Base-by-base conservation (phyloP, 2,329 filamentous ascomycete species). In the Tolypocladium tundrense region DNA sequence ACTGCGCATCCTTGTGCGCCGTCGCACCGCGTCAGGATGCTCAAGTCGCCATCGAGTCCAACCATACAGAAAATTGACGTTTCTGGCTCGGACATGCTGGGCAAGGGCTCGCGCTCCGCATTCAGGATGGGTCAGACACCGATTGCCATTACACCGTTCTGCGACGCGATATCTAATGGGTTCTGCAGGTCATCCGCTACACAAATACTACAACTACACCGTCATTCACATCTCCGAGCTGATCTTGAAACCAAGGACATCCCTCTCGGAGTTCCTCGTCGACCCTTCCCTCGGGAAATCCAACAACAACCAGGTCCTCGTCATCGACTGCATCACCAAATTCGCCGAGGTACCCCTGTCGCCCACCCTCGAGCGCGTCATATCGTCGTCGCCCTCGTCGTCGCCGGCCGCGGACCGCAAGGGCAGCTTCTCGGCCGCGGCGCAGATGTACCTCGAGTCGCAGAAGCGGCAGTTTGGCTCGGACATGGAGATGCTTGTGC, bases 401-500 rank as follows among this genome's bases (percentile, higher is more conserved):
- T 64, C 67, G 31, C 66, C 68, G 1, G 67, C 68, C 33, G 60
- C 70, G 13, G 69, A 70, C 54, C 68, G 70, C 59, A 70, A 70
- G 58, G 68, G 68, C 54, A 72, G 70, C 60, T 75, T 74, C 63
- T 72, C 73, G 35, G 74, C 78, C 2, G 74, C 75, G 19, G 72
- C 75, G 39, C 77, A 78, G 64, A 83, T 83, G 80, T 79, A 80
- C 63, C 75, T 81, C 43, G 80, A 82, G 67, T 81, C 80, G 4
- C 72, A 80, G 33, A 75, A 79, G 60, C 75, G 85, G 31, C 81
- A 84, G 43, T 83, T 82, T 58, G 82, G 82, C 1, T 86, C 83
- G 14, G 84, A 87, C 64, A 75, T 88, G 67, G 87, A 91, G 70
- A 79, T 91, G 10, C 72, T 92, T 56, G 86, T 86, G 1, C 77